Evolutionary conservation across 495 filamentous ascomycete species (phyloP), one percentile per base, ranked within the genome.

Genomic region (Neurospora terricola): DNA sequence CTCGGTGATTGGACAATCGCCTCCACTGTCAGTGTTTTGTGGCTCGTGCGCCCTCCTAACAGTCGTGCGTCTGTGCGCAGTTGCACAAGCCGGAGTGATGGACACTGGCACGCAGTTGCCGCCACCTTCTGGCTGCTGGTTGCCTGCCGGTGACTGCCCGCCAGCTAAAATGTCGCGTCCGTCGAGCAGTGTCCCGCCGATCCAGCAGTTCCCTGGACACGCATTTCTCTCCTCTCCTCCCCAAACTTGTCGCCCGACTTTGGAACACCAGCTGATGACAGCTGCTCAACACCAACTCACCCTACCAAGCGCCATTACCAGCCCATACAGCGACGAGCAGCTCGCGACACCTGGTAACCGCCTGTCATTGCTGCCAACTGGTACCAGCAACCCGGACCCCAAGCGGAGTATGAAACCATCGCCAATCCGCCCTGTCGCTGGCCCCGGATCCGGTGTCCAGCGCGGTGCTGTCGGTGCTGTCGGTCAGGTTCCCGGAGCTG

Each of bases 201-300:
- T 62, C 54, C 54, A 62, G 54, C 54, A 16, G 54, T 62, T 62
- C 54, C 54, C 23, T 62, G 54, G 54, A 62, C 54, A 38, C 71
- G 40, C 71, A 38, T 70, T 69, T 27, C 71, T 68, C 62, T 18
- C 34, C 36, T 14, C 70, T 34, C 18, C 18, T 38, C 48, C 45
- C 43, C 71, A 69, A 23, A 69, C 54, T 72, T 62, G 7, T 27
- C 38, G 38, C 72, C 39, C 72, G 69, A 40, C 69, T 59, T 27
- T n/a, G 38, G 40, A 48, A 37, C 38, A 39, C 36, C 79, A 80
- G 79, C 79, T 80, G 79, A 80, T 75, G 78, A 79, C 79, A 80
- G 79, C 79, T 80, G 79, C 77, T 40, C 74, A 69, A 74, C 72
- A 48, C n/a, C 73, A 72, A 37, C 76, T 43, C 73, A 43, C 70